Conservation (phyloP, 768 basidiomycete species). For the Auricularia cornea region DNA sequence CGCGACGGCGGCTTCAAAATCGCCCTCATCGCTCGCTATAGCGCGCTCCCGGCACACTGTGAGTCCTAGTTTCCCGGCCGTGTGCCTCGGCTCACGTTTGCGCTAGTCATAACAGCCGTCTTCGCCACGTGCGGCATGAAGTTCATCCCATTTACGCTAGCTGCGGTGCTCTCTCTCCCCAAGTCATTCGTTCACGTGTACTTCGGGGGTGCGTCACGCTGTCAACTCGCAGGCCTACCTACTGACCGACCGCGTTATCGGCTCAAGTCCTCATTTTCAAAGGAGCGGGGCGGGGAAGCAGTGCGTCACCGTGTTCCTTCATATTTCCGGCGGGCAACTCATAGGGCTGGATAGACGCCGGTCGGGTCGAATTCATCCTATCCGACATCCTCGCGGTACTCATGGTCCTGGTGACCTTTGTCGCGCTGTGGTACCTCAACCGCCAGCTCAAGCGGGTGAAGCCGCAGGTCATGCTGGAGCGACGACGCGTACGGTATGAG, state of each 20-base stretch:
- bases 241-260: conserved; percentile 12
- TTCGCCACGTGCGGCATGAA: conserved; percentile 87
- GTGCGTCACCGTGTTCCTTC: no score
- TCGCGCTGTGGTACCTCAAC: conserved; percentile 80
- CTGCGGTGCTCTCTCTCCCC: conserved; percentile 77
- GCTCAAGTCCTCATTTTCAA: not conserved
- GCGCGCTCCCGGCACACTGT: conserved; percentile 85
- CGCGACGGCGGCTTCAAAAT: conserved; percentile 85
- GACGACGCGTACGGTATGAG: conserved; percentile 61
- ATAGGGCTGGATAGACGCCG: conserved; percentile 20
- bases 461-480: conserved; percentile 54
- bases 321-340: not conserved
- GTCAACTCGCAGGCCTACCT: not conserved
- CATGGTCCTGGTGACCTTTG: conserved; percentile 64
- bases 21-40: conserved; percentile 65
- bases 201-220: conserved; percentile 54
- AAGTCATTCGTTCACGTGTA: conserved; percentile 92
- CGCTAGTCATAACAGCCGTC: conserved; percentile 72
- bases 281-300: no score
- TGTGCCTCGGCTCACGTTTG: not conserved
- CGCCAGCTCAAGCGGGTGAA: conserved; percentile 61
- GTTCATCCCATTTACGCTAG: conserved; percentile 65
- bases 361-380: conserved; percentile 52
- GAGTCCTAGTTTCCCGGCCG: conserved; percentile 17
- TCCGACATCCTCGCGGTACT: conserved; percentile 59